Conservation (phyloP, 2,329 filamentous ascomycete genomes). For the Cercospora nicotianae region DNA sequence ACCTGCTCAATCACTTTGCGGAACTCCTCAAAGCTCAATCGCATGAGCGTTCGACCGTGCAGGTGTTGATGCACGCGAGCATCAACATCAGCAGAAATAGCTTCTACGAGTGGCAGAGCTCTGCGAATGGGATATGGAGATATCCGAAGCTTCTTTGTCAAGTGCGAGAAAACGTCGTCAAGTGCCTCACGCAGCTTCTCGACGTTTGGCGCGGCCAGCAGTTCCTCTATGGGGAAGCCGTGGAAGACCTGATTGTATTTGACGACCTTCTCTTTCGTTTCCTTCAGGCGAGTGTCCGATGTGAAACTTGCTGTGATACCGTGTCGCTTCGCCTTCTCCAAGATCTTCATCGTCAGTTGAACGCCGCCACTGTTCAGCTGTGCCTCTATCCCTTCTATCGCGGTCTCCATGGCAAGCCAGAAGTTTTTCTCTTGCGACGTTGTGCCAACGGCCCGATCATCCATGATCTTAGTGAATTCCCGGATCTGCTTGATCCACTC, state of each 20-base stretch:
- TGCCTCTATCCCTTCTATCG: slow-evolving; percentile 84
- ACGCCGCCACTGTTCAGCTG: slow-evolving; percentile 90
- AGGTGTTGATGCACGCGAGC: slow-evolving; percentile 81
- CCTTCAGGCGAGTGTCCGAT: slow-evolving; percentile 92
- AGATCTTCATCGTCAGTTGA: slow-evolving; percentile 83
- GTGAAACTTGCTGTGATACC: slow-evolving; percentile 96
- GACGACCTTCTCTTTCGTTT: slow-evolving; percentile 92
- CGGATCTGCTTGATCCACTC: slow-evolving; percentile 99
- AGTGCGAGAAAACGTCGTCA: slow-evolving; percentile 83
- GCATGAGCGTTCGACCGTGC: slow-evolving; percentile 82
- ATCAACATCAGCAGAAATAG: slow-evolving; percentile 91
- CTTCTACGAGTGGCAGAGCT: slow-evolving; percentile 90
- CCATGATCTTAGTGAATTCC: slow-evolving; percentile 88
- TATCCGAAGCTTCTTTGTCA: slow-evolving; percentile 97
- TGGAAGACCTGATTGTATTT: slow-evolving; percentile 99
- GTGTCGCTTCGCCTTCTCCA: slow-evolving; percentile 96
- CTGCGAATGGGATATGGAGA: slow-evolving; percentile 92
- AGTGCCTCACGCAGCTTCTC: slow-evolving; percentile 87
- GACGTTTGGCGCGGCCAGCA: slow-evolving; percentile 87
- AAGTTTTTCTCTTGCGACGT: slow-evolving; percentile 99
- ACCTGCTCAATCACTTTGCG: slow-evolving; percentile 78
- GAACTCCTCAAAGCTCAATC: slow-evolving; percentile 90
- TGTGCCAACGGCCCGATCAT: slow-evolving; percentile 74
- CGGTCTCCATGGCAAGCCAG: slow-evolving; percentile 95
- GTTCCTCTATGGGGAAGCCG: slow-evolving; percentile 92